Percentiles rank a stretch among this genome's conserved stretches.
Evolutionary conservation across 2,329 filamentous ascomycete genomes (phyloP).

Genomic region (Sclerotinia minor): DNA sequence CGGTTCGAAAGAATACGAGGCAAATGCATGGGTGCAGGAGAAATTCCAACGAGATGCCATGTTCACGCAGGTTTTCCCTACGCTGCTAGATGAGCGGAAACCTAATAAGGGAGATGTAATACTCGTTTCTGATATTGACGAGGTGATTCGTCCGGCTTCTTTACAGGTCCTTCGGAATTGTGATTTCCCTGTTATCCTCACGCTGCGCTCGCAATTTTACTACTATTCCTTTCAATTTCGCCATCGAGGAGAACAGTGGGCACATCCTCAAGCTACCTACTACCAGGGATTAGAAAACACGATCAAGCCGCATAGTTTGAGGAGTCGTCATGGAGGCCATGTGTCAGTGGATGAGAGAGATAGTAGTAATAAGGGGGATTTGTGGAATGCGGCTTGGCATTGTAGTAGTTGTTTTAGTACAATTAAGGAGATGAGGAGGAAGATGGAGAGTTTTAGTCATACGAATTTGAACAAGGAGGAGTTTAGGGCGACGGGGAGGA

Average conservation of each 20-base stretch:
- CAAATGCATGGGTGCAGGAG: constrained; percentile 51
- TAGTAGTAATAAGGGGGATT: constrained; percentile 36
- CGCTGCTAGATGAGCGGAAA: constrained; percentile 40
- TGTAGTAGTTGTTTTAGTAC: constrained; percentile 48
- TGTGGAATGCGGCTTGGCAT: constrained; percentile 49
- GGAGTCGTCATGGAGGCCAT: constrained; percentile 3
- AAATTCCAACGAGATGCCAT: constrained; percentile 57
- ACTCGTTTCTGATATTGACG: constrained; percentile 49
- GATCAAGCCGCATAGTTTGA: constrained; percentile 42
- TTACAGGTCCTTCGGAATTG: constrained; percentile 43
- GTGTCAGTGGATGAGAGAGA: constrained; percentile 9
- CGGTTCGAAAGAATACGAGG: constrained; percentile 41
- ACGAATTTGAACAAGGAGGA: constrained; percentile 44
- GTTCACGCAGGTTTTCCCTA: constrained; percentile 53
- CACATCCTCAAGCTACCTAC: constrained; percentile 48
- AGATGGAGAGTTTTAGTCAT: constrained; percentile 48
- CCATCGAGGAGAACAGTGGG: constrained; percentile 43
- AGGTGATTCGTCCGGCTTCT: constrained; percentile 45
- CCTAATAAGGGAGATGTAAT: constrained; percentile 45
- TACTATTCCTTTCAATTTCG: constrained; percentile 46
- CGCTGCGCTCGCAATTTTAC: constrained; percentile 42
- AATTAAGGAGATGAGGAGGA: constrained; percentile 45
- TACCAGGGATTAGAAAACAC: constrained; percentile 44
- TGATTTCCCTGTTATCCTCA: constrained; percentile 41
- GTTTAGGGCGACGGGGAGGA: constrained; percentile 44